Evolutionary conservation across 1,139 yeast species (phyloP), one percentile per base, ranked within the genome.

Genomic region (Geotrichum candidum): DNA sequence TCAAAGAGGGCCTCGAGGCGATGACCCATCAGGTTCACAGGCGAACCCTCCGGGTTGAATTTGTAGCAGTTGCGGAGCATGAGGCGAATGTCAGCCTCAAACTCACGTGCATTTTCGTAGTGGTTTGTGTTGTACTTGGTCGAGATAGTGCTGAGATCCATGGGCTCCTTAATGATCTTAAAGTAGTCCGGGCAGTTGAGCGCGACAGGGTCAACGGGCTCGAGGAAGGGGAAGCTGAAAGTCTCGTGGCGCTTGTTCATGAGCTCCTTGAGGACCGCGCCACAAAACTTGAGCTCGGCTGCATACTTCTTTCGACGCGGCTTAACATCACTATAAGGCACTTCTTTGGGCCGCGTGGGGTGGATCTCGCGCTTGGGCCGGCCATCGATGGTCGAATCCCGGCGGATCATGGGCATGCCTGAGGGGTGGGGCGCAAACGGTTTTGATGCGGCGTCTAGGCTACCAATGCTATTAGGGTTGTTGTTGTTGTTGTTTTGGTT

Each of bases 281-380:
- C 88, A 72, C 96, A 90, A 76, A 87, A 95, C 70, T 94, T 82
- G 71, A 94, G 82, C 74, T 94, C 98, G 15, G 94, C 88, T 54
- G 95, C 96, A 74, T 81, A 86, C 79, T 90, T 94, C 82, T 94
- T 92, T 75, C 90, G 89, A 67, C 96, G 84, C 57, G 98, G 99
- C 72, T 95, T 84, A 62, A 71, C 68, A 71, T 90, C 97, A 41
- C 75, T 74, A 70, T 90, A 90, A 2, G 96, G 96, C 73, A 92
- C 83, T 73, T 94, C 98, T 72, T 90, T 90, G 22, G 97, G 89
- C 71, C 89, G 88, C 60, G 99, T 99, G 2, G 99, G 99, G 72
- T 92, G 97, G 58, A 94, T 90, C 69, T 91, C 96, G 68, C 99
- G 84, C 77, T 92, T 92, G 54, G 99, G 98, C 67, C 99, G 82